These are phyloP conservation scores for Geosmithia putterillii DNA, from an alignment of 2,329 filamentous ascomycete genomes.

Conservation along the genomic window DNA sequence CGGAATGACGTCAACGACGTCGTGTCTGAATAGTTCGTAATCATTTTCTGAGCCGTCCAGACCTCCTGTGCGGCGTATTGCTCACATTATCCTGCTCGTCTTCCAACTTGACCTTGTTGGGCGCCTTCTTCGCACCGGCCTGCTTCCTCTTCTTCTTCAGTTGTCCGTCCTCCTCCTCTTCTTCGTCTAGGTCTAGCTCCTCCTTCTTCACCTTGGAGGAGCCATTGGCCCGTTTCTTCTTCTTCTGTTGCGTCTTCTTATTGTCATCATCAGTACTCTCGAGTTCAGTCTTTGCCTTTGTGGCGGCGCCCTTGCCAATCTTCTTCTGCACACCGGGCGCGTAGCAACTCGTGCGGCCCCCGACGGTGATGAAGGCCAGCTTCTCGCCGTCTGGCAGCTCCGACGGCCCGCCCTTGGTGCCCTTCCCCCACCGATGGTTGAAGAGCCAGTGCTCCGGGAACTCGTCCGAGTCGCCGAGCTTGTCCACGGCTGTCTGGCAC, in stretches of 20 bases:
- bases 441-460: slow-evolving; percentile 87
- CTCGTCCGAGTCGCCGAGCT: slow-evolving; percentile 67
- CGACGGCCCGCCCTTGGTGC: slow-evolving; percentile 57
- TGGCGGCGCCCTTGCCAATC: slow-evolving; percentile 29
- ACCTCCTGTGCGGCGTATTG: neutral
- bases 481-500: slow-evolving; percentile 66
- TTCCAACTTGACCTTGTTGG: neutral
- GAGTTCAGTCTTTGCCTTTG: slow-evolving; percentile 9
- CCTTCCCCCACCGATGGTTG: slow-evolving; percentile 81
- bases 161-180: neutral
- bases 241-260: neutral
- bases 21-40: neutral
- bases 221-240: neutral
- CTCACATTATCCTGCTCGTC: neutral
- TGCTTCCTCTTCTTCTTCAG: neutral
- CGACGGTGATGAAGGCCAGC: slow-evolving; percentile 78
- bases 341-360: slow-evolving; percentile 81
- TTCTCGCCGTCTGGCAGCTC: slow-evolving; percentile 73
- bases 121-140: neutral
- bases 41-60: neutral
- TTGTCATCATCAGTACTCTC: neutral
- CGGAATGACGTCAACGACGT: neutral
- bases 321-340: slow-evolving; percentile 83
- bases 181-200: neutral
- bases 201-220: slow-evolving; percentile 1